Percentiles rank a stretch among this genome's conserved stretches.
These are phyloP conservation scores for Alternaria postmessia DNA, from an alignment of 2,329 filamentous ascomycete genomes.

Conservation along the genomic window DNA sequence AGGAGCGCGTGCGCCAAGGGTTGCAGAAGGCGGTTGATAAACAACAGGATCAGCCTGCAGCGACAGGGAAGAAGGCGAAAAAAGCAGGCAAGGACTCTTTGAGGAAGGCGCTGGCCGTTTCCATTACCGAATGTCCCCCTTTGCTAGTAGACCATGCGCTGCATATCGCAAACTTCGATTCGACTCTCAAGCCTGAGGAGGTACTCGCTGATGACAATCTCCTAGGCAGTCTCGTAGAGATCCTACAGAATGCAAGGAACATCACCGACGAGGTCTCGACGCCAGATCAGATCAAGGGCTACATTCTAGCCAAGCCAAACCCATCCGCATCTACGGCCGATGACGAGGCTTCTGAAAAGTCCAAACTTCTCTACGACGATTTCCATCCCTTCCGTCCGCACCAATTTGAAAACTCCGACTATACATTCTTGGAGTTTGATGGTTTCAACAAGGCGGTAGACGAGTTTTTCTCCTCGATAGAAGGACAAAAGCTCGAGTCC, in stretches of 20 bases:
- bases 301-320: slow-evolving; percentile 79
- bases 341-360: slow-evolving; percentile 54
- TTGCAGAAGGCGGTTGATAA: slow-evolving; percentile 71
- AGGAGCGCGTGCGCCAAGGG: slow-evolving; percentile 73
- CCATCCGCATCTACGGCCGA: slow-evolving; percentile 46
- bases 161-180: slow-evolving; percentile 73
- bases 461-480: slow-evolving; percentile 95
- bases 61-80: slow-evolving; percentile 71
- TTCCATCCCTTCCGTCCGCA: slow-evolving; percentile 91
- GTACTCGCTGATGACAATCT: slow-evolving; percentile 72
- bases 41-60: slow-evolving; percentile 60
- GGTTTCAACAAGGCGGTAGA: slow-evolving; percentile 94
- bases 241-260: slow-evolving; percentile 73
- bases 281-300: slow-evolving; percentile 74
- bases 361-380: slow-evolving; percentile 80
- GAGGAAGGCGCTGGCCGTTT: slow-evolving; percentile 80
- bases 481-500: slow-evolving; percentile 90
- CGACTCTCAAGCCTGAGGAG: slow-evolving; percentile 70
- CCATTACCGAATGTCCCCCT: slow-evolving; percentile 88
- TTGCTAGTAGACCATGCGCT: slow-evolving; percentile 88
- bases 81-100: slow-evolving; percentile 78
- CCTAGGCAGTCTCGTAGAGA: slow-evolving; percentile 71
- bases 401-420: slow-evolving; percentile 75
- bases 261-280: slow-evolving; percentile 74
- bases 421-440: slow-evolving; percentile 77